A percentile compares a stretch with the other conserved stretches of the same genome.
phyloP scores from a whole-genome alignment of 106 monocot species.

The Hemerocallis citrina region DNA sequence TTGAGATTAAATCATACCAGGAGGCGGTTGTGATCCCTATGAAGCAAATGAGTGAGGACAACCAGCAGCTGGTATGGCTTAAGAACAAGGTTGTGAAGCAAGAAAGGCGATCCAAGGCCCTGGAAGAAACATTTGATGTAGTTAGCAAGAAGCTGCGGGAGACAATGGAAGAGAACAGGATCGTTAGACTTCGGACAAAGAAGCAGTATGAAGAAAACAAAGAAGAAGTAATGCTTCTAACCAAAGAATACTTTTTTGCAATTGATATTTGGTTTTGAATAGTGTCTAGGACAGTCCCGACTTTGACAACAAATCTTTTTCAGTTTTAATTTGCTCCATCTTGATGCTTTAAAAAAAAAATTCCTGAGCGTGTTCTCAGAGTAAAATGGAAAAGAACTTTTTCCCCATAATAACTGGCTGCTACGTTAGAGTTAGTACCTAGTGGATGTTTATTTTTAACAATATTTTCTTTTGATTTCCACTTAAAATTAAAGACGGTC shows the following conservation, averaged over 20 bases:
- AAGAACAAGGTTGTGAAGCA: conserved; percentile 47
- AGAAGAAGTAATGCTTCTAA: conserved; percentile 46
- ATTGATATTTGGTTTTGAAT: not conserved
- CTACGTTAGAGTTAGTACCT: not conserved
- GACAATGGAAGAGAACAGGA: conserved; percentile 45
- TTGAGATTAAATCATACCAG: conserved; percentile 74
- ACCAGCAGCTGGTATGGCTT: conserved; percentile 50
- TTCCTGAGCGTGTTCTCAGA: not conserved
- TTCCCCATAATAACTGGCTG: not conserved
- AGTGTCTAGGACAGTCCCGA: not conserved
- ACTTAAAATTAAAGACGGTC: no score
- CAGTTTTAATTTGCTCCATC: not conserved
- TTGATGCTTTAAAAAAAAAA: not conserved
- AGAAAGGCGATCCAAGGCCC: conserved; percentile 40
- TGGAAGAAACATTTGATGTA: conserved; percentile 48
- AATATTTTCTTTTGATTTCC: no score
- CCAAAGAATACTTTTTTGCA: not conserved
- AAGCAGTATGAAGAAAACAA: conserved; percentile 77
- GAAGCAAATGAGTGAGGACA: conserved; percentile 91
- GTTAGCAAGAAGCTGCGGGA: conserved; percentile 65
- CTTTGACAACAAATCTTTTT: not conserved
- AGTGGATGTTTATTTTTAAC: no score
- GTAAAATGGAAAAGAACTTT: not conserved
- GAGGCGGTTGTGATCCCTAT: conserved; percentile 84
- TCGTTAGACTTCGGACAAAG: conserved; percentile 59